Conservation (phyloP, 2,329 filamentous ascomycete genomes). For the Ophiocordyceps camponoti-saundersi region DNA sequence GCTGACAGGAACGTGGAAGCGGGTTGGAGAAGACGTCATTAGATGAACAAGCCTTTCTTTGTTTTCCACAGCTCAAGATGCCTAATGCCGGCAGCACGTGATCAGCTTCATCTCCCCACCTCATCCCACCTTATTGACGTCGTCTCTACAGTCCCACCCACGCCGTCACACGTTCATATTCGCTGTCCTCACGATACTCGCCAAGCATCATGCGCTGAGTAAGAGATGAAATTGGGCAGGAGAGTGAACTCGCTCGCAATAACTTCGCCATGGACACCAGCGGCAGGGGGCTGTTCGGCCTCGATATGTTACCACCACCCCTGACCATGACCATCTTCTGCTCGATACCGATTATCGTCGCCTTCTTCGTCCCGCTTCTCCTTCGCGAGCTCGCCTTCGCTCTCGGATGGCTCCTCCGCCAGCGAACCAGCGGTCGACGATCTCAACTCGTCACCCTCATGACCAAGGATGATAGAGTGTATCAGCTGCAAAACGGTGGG, state of each 20-base stretch:
- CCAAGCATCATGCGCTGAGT: background rate
- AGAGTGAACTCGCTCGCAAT: background rate
- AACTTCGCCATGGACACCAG: conserved; percentile 9
- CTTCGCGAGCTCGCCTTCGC: conserved; percentile 18
- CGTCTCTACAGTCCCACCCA: no score
- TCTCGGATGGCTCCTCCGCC: conserved; percentile 44
- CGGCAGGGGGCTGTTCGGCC: conserved; percentile 12
- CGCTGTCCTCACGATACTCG: background rate
- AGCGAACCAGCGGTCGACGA: conserved; percentile 45
- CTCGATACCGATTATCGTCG: conserved; percentile 6
- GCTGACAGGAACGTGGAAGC: no score
- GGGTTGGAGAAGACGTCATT: no score
- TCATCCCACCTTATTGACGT: no score
- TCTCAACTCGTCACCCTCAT: conserved; percentile 37
- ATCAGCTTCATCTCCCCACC: background rate
- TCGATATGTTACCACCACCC: conserved; percentile 10
- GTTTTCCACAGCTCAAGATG: background rate
- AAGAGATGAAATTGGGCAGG: background rate
- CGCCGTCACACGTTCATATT: background rate
- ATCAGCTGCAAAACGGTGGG: conserved; percentile 16
- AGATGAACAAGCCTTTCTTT: background rate
- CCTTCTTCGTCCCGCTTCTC: conserved; percentile 11
- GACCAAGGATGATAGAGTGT: conserved; percentile 25
- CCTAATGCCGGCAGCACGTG: background rate
- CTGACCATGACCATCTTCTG: conserved; percentile 9